phyloP scores from a whole-genome alignment of 352 stramenopile species.

The Globisporangium orthogonon region DNA sequence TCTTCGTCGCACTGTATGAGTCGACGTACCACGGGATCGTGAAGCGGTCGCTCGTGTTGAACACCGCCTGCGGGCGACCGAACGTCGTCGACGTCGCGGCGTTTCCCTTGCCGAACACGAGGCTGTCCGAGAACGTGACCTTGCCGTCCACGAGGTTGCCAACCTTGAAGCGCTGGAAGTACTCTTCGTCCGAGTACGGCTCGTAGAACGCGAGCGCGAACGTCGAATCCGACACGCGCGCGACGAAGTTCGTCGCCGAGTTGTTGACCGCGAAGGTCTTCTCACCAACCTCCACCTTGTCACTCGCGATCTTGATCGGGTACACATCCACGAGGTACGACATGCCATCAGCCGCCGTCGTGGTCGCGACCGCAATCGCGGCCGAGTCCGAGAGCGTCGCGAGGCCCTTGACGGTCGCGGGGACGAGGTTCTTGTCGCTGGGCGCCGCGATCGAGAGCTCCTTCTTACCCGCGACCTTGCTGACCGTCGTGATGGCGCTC shows the following conservation, averaged over 20 bases:
- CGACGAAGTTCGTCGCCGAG: constrained; percentile 63
- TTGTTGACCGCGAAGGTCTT: constrained; percentile 46
- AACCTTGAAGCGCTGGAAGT: constrained; percentile 58
- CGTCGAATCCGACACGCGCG: constrained; percentile 48
- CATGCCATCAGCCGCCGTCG: constrained; percentile 31
- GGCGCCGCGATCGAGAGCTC: constrained; percentile 37
- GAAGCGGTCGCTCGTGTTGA: constrained; percentile 54
- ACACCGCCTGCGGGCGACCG: constrained; percentile 52
- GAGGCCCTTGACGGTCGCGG: constrained; percentile 50
- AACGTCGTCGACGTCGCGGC: constrained; percentile 33
- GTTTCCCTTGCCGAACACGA: constrained; percentile 55
- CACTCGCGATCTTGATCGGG: constrained; percentile 40
- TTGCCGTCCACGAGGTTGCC: constrained; percentile 43
- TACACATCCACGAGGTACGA: constrained; percentile 36
- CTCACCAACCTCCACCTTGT: constrained; percentile 30
- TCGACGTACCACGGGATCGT: constrained; percentile 67
- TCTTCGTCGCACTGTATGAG: constrained; percentile 31
- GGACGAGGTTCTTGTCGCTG: constrained; percentile 42
- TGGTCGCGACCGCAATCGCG: constrained; percentile 44
- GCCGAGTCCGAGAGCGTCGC: constrained; percentile 54
- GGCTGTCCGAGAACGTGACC: constrained; percentile 48
- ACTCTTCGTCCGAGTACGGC: constrained; percentile 36
- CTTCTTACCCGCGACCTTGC: constrained; percentile 31
- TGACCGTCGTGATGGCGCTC: constrained; percentile 51
- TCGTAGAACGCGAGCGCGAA: constrained; percentile 71